Evolutionary conservation across 345 rosid species (phyloP), one percentile per base, ranked within the genome.

Genomic region (Kandelia obovata): DNA sequence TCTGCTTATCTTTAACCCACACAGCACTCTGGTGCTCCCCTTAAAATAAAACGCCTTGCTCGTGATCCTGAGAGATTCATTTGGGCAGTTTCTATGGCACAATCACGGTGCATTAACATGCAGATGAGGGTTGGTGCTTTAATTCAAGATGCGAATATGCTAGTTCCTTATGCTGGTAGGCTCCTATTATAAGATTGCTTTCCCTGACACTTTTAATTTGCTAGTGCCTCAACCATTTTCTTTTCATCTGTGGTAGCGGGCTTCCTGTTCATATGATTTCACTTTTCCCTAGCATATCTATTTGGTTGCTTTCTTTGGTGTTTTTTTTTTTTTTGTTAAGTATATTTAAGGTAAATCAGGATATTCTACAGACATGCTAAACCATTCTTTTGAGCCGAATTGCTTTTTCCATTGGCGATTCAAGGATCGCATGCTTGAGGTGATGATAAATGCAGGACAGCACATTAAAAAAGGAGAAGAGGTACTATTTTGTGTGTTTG

Each of bases 341-440:
- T 32, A 11, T 15, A 0, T 47, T 19, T 47, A 30, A 64, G n/a
- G 55, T 49, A 52, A 55, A 21, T 60, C 62, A 31, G 28, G 10
- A 62, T 72, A 52, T 70, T 55, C 60, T 78, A 85, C 95, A 94
- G 97, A 94, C 80, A 94, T 89, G 96, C 75, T 94, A 61, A 94
- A 88, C 81, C 97, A 94, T 71, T 91, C 98, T 30, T 85, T 81
- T 51, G 79, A 85, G 78, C 97, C 98, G 70, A 94, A 88, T 82
- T 94, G 97, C 78, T 94, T 94, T 82, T 80, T 89, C 64, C 95
- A 91, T 75, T 94, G 96, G 98, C 89, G 97, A 79, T 89, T 86
- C 58, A 91, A 89, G 79, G 98, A 94, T 65, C 97, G 95, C 46
- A 91, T 89, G 88, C 92, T 94, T 63, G 98, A 91, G 75, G 97